Base-by-base conservation (phyloP, 2,329 filamentous ascomycete species). In the Microcyclospora pomicola region DNA sequence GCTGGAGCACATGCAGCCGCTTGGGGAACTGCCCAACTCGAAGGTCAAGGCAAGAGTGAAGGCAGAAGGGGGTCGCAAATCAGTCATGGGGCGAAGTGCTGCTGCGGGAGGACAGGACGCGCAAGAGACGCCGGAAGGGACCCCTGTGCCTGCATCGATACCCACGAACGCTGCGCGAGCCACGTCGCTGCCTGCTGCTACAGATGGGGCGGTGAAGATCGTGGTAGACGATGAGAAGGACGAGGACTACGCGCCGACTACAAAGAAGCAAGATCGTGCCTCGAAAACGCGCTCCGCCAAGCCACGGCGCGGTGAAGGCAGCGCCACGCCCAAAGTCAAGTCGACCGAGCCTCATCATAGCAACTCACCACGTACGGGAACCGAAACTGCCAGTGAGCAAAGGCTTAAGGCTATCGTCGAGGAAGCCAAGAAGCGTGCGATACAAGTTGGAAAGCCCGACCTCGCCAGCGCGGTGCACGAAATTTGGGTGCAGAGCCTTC, bases 1-100 rank as follows among this genome's bases (percentile, higher is more conserved):
- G 13, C 67, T 92, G 41, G 79, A 83, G 59, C 79, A 79, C 51
- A 93, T 93, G 86, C 78, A 77, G 37, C 79, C 86, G 16, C 64
- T 94, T 39, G 86, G 86, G 31, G 71, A 77, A 38, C 68, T 77
- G 49, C 86, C 86, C 10, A 70, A 69, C 15, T 62, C 70, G 34
- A 71, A 75, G 55, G 66, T 77, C 47, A 75, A 76, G 62, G 65
- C 66, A 43, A 67, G 69, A 47, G 57, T 69, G 41, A 71, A 66
- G 52, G 55, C 58, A 24, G 61, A 66, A 35, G 60, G 59, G 33
- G 56, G 59, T 15, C 59, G 62, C 36, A 62, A 64, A 38, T 59
- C 58, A 16, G 49, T 59, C 27, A 42, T 64, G 41, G 55, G 55
- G 40, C 64, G 59, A 48, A 67, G 63, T 47, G 56, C 61, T 49